phyloP scores from a whole-genome alignment of 257 asterid species.

The Scutellaria baicalensis region DNA sequence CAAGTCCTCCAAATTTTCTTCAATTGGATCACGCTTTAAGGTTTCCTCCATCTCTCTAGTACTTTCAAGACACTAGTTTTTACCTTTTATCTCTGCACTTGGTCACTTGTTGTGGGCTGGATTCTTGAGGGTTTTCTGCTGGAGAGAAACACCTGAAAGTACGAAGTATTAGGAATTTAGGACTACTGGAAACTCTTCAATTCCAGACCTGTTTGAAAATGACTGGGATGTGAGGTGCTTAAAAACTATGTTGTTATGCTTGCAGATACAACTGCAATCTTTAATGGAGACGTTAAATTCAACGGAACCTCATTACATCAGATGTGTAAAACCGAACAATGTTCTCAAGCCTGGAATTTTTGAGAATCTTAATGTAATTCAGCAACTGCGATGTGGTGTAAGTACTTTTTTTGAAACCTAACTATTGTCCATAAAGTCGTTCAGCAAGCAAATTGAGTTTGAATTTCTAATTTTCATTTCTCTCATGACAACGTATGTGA shows the following conservation, averaged over 20 bases:
- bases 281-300: conserved; percentile 91
- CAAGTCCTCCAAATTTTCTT: conserved; percentile 95
- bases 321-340: conserved; percentile 97
- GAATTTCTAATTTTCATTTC: background rate
- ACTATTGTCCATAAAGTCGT: conserved; percentile 11
- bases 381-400: conserved; percentile 98
- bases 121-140: background rate
- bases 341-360: conserved; percentile 89
- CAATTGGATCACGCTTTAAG: conserved; percentile 98
- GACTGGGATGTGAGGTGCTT: conserved; percentile 17
- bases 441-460: conserved; percentile 8
- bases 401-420: conserved; percentile 34
- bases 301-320: conserved; percentile 98
- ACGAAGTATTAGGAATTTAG: background rate
- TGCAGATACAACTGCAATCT: conserved; percentile 96
- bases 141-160: background rate
- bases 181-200: background rate
- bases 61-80: background rate
- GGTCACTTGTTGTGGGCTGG: background rate
- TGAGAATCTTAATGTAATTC: conserved; percentile 85
- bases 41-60: conserved; percentile 28
- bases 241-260: conserved; percentile 21
- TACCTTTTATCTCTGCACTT: background rate
- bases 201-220: background rate
- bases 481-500: background rate